phyloP scores from a whole-genome alignment of 306 rosid species.

The Parietaria judaica region DNA sequence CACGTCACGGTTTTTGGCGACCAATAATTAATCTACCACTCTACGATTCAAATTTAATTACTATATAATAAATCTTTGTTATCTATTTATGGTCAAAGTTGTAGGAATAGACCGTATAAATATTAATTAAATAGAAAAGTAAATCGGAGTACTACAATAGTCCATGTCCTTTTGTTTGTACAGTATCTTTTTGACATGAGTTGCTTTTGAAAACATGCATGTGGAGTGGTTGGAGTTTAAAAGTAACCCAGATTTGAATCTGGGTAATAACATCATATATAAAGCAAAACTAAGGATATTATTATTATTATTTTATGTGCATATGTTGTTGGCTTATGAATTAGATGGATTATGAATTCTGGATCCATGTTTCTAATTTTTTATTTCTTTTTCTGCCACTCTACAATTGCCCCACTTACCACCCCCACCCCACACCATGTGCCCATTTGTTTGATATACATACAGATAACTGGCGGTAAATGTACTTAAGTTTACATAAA shows the following conservation, averaged over 20 bases:
- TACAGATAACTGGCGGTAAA: not conserved
- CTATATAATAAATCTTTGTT: not conserved
- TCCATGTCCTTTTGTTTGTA: conserved; percentile 4
- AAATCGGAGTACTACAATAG: conserved; percentile 11
- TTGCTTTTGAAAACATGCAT: conserved; percentile 29
- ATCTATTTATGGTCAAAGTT: not conserved
- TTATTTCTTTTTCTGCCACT: conserved; percentile 15
- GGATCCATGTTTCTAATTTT: conserved; percentile 41
- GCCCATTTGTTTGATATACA: conserved; percentile 20
- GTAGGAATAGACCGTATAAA: not conserved
- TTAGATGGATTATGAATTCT: conserved; percentile 44
- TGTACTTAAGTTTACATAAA: too few species aligned
- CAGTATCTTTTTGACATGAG: conserved; percentile 5
- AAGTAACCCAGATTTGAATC: conserved; percentile 27
- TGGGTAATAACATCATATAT: conserved; percentile 1
- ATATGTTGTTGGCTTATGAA: conserved; percentile 20
- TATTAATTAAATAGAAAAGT: conserved; percentile 6
- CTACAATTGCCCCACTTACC: conserved; percentile 33
- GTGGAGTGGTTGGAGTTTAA: conserved; percentile 50
- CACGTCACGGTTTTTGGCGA: conserved; percentile 5
- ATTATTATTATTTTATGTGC: conserved; percentile 1
- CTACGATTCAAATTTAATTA: not conserved
- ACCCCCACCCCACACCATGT: conserved; percentile 43
- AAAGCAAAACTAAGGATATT: not conserved
- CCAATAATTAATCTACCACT: not conserved